Evolutionary conservation across 2,329 filamentous ascomycete species (phyloP), one percentile per base, ranked within the genome.

Genomic region (Fusarium graminum): DNA sequence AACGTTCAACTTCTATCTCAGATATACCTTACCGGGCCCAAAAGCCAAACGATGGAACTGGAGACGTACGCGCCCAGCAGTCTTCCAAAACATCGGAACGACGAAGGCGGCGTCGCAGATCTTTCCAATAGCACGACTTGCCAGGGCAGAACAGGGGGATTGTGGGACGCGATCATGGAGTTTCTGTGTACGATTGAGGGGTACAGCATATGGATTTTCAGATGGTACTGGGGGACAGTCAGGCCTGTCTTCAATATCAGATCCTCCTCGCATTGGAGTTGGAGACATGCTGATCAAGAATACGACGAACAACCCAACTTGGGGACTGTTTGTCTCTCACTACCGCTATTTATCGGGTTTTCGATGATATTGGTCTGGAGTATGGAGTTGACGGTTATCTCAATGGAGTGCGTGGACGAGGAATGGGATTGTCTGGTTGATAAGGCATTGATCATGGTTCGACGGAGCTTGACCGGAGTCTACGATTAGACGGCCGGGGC

Each of bases 181-280:
- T 56, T 60, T 28, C 29, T 28, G 17, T 47, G 34, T 29, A 50
- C 38, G 29, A 47, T 69, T 9, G 53, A 43, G 22, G 30, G 12
- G 25, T 55, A 61, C 29, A 34, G 19, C 29, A 51, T 54, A 16
- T 61, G 65, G 39, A 28, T 75, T 32, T 36, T 74, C 28, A 52
- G 30, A n/a, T 41, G 74, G 28, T 82, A 80, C 69, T 80, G 74
- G 78, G 58, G 53, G 39, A 59, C 77, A 13, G 74, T 82, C 16
- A 68, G 68, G 46, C 80, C 80, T 3, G 78, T 81, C 13, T 80
- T 83, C 57, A 70, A 80, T 67, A 63, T 67, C 9, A 65, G 73
- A 4, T 82, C 80, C 28, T 69, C 74, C 34, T 17, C 34, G 14
- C 16, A n/a, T 36, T 36, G 34, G 30, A 72, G 78, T 52, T 78